Evolutionary conservation across 2,329 filamentous ascomycete genomes (phyloP), one percentile per base, ranked within the genome.

Genomic region (Cladosporium sp.): DNA sequence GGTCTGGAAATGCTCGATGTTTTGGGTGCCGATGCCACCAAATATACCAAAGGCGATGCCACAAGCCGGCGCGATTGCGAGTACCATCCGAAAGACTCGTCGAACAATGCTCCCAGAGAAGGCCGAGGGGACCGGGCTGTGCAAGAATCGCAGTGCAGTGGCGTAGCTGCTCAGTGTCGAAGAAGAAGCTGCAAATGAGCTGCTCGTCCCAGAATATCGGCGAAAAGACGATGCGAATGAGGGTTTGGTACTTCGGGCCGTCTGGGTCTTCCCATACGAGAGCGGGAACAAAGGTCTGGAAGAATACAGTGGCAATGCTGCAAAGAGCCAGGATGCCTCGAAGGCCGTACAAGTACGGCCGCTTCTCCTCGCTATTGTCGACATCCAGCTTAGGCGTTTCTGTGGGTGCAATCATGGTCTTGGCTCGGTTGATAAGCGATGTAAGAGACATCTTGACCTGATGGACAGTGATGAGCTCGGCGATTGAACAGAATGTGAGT

Each of bases 131-230:
- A 58, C 65, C 1, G 68, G 65, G 24, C 68, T 59, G 12, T 55
- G 55, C 29, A 77, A 62, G 50, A 73, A 77, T 3, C 70, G 70
- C 2, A 75, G 62, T 29, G 65, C 67, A 27, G 72, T 66, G 9
- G 68, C 69, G 9, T 74, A 69, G 6, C 70, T 72, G 3, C 72
- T 74, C 17, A 77, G 62, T n/a, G 19, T 75, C 63, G 53, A 77
- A 69, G 58, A 76, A 67, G 61, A 68, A 70, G 18, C 70, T 70
- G 60, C 72, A 72, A 47, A 77, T 69, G 51, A 76, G 61, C 27
- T 67, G 66, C 29, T 70, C 64, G 53, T 76, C 74, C 70, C 71
- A 75, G 51, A 74, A 68, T 3, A 76, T 59, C 12, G 74, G 68
- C 1, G 70, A 71, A 36, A 77, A 62, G 2, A 70, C 66, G 51